Evolutionary conservation across 1,139 yeast genomes (phyloP).

Genomic region (Nadsonia commutata): DNA sequence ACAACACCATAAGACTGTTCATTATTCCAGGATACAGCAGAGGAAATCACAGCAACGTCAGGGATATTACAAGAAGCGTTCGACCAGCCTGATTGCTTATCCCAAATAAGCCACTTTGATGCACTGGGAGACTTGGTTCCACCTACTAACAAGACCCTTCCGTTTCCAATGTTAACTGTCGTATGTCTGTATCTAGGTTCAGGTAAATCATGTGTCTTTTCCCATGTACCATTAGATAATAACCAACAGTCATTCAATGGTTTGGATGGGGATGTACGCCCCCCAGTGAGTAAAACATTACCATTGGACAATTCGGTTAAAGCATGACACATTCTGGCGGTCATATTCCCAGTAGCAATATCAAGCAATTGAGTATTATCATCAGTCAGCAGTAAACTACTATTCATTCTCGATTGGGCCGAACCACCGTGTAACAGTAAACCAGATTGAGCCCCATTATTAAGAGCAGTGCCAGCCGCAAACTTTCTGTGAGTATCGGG

Average conservation of each 20-base stretch:
- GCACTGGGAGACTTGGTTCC: slow-evolving; percentile 24
- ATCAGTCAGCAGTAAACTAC: slow-evolving; percentile 7
- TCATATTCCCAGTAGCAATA: slow-evolving; percentile 7
- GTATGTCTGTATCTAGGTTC: slow-evolving; percentile 41
- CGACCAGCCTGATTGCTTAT: slow-evolving; percentile 12
- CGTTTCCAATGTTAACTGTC: slow-evolving; percentile 24
- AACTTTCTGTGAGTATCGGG: slow-evolving; percentile 31
- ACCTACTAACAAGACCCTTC: slow-evolving; percentile 37
- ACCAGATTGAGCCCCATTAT: slow-evolving; percentile 12
- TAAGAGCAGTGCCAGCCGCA: slow-evolving; percentile 28
- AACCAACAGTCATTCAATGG: slow-evolving; percentile 32
- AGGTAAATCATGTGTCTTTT: slow-evolving; percentile 26
- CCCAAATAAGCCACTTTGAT: slow-evolving; percentile 17
- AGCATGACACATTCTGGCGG: slow-evolving; percentile 49
- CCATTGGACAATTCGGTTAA: slow-evolving; percentile 25
- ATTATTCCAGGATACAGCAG: slow-evolving; percentile 25
- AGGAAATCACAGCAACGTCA: slow-evolving; percentile 10
- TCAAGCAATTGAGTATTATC: slow-evolving; percentile 5
- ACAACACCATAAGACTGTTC: slow-evolving; percentile 27
- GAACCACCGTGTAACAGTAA: slow-evolving; percentile 42
- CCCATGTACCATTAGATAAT: slow-evolving; percentile 24
- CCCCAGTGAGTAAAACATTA: slow-evolving; percentile 41
- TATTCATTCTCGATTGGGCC: slow-evolving; percentile 11
- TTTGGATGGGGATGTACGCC: slow-evolving; percentile 47
- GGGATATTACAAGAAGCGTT: slow-evolving; percentile 6